Percentiles rank a stretch among this genome's conserved stretches.
phyloP scores from a whole-genome alignment of 1,284 basidiomycete genomes.

The Heterobasidion annosum region DNA sequence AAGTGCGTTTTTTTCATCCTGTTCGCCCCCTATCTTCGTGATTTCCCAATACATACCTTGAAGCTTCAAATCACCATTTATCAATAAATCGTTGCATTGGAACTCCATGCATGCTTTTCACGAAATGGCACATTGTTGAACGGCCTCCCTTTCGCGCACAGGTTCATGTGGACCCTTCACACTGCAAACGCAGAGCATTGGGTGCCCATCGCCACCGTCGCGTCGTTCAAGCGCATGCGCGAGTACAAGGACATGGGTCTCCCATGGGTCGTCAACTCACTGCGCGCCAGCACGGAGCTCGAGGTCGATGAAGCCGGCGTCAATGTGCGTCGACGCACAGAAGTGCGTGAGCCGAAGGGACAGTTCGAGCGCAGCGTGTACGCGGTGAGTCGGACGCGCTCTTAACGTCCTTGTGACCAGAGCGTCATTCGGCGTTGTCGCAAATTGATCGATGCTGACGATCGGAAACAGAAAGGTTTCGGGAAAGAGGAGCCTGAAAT shows the following conservation, averaged over 20 bases:
- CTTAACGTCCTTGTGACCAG: not conserved
- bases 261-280: slow-evolving; percentile 58
- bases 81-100: not conserved
- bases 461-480: slow-evolving; percentile 74
- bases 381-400: slow-evolving; percentile 49
- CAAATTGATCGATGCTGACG: not conserved
- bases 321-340: slow-evolving; percentile 67
- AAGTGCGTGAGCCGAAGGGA: slow-evolving; percentile 65
- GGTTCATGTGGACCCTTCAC: slow-evolving; percentile 93
- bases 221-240: slow-evolving; percentile 95
- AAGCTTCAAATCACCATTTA: not conserved
- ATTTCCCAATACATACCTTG: not conserved
- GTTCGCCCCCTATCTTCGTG: not conserved
- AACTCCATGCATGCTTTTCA: not conserved
- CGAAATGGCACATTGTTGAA: not conserved
- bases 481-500: slow-evolving; percentile 63
- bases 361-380: slow-evolving; percentile 78
- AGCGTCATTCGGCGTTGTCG: not conserved
- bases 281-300: slow-evolving; percentile 58
- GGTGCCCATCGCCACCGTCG: slow-evolving; percentile 83
- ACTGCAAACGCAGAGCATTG: slow-evolving; percentile 77
- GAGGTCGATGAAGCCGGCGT: slow-evolving; percentile 71
- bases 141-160: slow-evolving; percentile 21
- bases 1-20: slow-evolving; percentile 39
- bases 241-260: slow-evolving; percentile 55